A percentile compares a stretch with the other conserved stretches of the same genome.
Evolutionary conservation across 495 filamentous ascomycete genomes (phyloP).

Genomic region (Cenococcum geophilum): DNA sequence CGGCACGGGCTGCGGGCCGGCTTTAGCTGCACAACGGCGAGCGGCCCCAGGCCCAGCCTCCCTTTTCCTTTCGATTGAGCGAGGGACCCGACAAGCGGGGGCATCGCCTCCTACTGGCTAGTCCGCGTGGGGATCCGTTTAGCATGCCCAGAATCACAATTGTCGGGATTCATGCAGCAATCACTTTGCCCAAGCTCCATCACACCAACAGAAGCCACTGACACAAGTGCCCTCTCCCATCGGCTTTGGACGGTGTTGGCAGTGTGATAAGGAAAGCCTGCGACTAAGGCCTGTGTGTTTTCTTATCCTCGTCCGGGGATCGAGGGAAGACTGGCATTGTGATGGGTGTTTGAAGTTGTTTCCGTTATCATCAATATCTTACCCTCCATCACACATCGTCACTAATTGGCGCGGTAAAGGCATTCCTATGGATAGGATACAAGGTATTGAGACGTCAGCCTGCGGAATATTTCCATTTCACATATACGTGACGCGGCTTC

Average conservation of each 20-base stretch:
- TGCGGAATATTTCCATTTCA: too few species aligned
- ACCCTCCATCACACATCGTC: not conserved
- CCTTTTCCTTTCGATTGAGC: not conserved
- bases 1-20: not conserved
- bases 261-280: not conserved
- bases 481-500: too few species aligned
- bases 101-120: not conserved
- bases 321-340: not conserved
- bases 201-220: not conserved
- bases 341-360: not conserved
- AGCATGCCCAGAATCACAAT: not conserved
- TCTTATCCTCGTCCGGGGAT: not conserved
- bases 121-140: not conserved
- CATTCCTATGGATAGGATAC: not conserved
- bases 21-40: not conserved
- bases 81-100: too few species aligned
- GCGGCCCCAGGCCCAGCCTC: not conserved
- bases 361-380: not conserved
- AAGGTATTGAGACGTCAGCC: too few species aligned
- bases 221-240: not conserved
- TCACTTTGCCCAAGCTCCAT: not conserved
- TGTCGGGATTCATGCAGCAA: slow-evolving; percentile 4
- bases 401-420: not conserved
- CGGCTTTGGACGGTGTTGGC: not conserved
- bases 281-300: not conserved